Conservation (phyloP, 192 early-diverging fungal genomes). For the Coemansia sp. region DNA sequence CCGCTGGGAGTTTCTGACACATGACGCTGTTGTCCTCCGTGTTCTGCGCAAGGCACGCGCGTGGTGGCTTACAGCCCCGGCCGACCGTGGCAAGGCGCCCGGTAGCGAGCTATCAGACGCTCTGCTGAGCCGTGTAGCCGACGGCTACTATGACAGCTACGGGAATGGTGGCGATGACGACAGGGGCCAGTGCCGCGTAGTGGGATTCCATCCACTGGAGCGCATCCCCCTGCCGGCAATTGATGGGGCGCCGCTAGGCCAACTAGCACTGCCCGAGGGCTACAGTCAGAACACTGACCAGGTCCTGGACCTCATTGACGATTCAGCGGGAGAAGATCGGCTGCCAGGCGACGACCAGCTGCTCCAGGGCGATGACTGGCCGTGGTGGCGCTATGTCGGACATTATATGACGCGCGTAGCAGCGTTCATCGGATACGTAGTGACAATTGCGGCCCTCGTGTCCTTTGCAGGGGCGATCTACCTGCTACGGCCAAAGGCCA, state of each 20-base stretch:
- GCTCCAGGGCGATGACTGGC: constrained; percentile 5
- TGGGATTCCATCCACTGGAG: constrained; percentile 29
- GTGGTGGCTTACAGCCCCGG: constrained; percentile 21
- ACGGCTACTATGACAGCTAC: neutral
- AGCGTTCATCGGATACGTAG: constrained; percentile 35
- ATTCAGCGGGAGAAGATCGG: neutral
- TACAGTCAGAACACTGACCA: too few species aligned
- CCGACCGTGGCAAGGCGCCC: constrained; percentile 1
- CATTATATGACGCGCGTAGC: constrained; percentile 44
- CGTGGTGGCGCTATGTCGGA: constrained; percentile 46
- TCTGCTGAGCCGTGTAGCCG: constrained; percentile 16
- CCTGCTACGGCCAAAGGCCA: constrained; percentile 37
- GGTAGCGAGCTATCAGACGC: constrained; percentile 22
- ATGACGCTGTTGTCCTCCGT: constrained; percentile 33
- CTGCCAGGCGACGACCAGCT: neutral
- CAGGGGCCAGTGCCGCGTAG: constrained; percentile 17
- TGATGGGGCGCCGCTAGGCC: constrained; percentile 15
- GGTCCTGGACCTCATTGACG: too few species aligned
- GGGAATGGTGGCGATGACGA: constrained; percentile 7
- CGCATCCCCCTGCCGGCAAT: constrained; percentile 10
- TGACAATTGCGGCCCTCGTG: constrained; percentile 27
- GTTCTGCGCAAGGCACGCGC: constrained; percentile 40
- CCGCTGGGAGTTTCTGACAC: constrained; percentile 38
- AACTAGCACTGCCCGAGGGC: constrained; percentile 12
- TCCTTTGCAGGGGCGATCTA: constrained; percentile 31